Evolutionary conservation across 2,329 filamentous ascomycete genomes (phyloP).

Genomic region (Trichoderma semiorbis): DNA sequence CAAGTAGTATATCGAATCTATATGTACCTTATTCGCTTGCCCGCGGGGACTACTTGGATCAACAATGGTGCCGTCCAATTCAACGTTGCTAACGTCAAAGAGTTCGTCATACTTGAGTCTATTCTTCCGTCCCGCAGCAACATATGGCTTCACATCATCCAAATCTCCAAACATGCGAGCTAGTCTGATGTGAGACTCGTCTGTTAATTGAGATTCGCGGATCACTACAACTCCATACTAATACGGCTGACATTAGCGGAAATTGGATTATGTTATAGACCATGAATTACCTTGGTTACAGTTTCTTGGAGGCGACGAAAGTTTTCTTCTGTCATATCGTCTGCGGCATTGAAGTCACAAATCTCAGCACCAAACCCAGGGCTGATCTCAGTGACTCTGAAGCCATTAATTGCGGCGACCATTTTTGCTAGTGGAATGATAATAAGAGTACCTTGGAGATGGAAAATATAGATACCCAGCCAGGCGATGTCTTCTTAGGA

Average conservation of each 20-base stretch:
- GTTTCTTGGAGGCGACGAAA: not conserved
- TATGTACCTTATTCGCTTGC: not conserved
- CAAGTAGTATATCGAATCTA: not conserved
- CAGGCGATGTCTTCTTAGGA: not conserved
- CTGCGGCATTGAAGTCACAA: not conserved
- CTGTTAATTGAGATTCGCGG: conserved; percentile 47
- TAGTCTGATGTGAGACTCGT: conserved; percentile 50
- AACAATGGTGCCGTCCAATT: conserved; percentile 41
- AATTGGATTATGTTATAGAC: not conserved
- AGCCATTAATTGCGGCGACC: not conserved
- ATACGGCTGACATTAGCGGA: not conserved
- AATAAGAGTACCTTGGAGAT: not conserved
- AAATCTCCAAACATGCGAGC: conserved; percentile 50
- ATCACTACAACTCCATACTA: conserved; percentile 35
- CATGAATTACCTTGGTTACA: not conserved
- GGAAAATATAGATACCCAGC: not conserved
- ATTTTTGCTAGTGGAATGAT: not conserved
- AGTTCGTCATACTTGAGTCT: conserved; percentile 47
- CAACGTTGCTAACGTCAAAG: conserved; percentile 56
- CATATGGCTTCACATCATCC: conserved; percentile 32
- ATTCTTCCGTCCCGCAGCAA: conserved; percentile 48
- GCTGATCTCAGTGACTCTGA: not conserved
- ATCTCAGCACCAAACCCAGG: conserved; percentile 1
- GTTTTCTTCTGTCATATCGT: not conserved
- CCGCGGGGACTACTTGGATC: not conserved